Evolutionary conservation across 495 filamentous ascomycete species (phyloP).

Genomic region (Aspergillus indologenus): DNA sequence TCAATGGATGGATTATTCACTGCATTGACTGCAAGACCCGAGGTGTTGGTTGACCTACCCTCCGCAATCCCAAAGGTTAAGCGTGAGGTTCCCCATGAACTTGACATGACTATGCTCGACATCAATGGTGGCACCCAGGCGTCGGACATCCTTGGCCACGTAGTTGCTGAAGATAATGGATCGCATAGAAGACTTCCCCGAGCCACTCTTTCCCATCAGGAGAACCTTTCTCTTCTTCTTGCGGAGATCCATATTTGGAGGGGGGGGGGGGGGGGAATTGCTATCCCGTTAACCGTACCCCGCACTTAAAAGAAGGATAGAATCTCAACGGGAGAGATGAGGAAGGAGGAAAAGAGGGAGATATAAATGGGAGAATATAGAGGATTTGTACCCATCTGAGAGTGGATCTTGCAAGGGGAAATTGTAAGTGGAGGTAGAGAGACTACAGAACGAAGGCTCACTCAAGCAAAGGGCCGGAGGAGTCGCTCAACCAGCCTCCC

Average conservation of each 20-base stretch:
- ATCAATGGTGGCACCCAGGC: slow-evolving; percentile 96
- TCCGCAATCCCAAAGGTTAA: slow-evolving; percentile 98
- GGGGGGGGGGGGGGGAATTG: background rate
- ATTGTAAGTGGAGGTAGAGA: background rate
- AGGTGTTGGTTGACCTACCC: slow-evolving; percentile 49
- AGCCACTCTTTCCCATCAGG: slow-evolving; percentile 86
- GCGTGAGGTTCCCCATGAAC: slow-evolving; percentile 92
- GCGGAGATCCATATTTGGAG: slow-evolving; percentile 41
- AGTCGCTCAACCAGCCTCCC: slow-evolving; percentile 1
- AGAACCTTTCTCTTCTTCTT: slow-evolving; percentile 59
- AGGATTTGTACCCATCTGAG: background rate
- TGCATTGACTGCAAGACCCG: background rate
- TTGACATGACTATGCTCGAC: slow-evolving; percentile 97
- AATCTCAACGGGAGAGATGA: background rate
- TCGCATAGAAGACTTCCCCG: slow-evolving; percentile 99
- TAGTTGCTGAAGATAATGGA: slow-evolving; percentile 99
- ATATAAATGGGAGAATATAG: background rate
- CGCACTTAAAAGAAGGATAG: slow-evolving; percentile 8
- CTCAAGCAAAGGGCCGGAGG: background rate
- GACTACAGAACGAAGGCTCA: background rate
- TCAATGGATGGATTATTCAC: background rate
- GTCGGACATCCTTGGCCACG: slow-evolving; percentile 90
- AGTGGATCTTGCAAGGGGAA: background rate
- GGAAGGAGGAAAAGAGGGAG: background rate
- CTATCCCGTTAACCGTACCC: slow-evolving; percentile 15